Evolutionary conservation across 805 yeast genomes (phyloP), one percentile per base, ranked within the genome.

Genomic region (Wickerhamiella galacta): DNA sequence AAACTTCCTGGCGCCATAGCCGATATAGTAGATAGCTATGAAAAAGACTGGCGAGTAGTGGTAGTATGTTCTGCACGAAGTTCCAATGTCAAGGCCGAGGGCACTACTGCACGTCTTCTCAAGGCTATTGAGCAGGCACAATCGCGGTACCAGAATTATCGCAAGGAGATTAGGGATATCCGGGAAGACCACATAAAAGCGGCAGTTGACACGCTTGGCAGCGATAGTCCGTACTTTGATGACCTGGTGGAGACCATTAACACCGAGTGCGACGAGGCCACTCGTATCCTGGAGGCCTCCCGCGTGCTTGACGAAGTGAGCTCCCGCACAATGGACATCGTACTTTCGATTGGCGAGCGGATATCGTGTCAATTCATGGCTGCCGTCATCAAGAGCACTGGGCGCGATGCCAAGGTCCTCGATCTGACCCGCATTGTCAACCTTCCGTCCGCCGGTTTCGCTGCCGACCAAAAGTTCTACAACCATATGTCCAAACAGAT

Each of bases 41-140:
- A 72, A 22, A 35, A 50, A 28, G 57, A 66, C 25, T 57, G 59
- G 30, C 66, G 75, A 35, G 93, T 85, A 11, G 95, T 93, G 2
- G 92, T 87, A 16, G 98, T 90, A 3, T 90, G 98, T 54, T 78
- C 93, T 21, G 98, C 98, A 3, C 68, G 98, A 43, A 81, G 95
- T 10, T 73, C 94, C 1, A 68, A 78, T 40, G 77, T 93, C 25
- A 90, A 90, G 52, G 72, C 81, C 16, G 95, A 87, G 53, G 98
- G 98, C 32, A 90, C 98, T 28, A 90, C 98, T 4, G 77, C 93
- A 3, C 60, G 96, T 42, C 63, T 90, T 16, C 56, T 90, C 25
- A 57, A 65, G 27, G 80, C 95, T n/a, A 87, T 95, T 12, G 95
- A 85, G 37, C 39, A 34, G 20, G 61, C 63, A 2, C 44, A 58